These are phyloP conservation scores for Histomonas meleagridis DNA, from an alignment of 208 protist species.

Conservation along the genomic window DNA sequence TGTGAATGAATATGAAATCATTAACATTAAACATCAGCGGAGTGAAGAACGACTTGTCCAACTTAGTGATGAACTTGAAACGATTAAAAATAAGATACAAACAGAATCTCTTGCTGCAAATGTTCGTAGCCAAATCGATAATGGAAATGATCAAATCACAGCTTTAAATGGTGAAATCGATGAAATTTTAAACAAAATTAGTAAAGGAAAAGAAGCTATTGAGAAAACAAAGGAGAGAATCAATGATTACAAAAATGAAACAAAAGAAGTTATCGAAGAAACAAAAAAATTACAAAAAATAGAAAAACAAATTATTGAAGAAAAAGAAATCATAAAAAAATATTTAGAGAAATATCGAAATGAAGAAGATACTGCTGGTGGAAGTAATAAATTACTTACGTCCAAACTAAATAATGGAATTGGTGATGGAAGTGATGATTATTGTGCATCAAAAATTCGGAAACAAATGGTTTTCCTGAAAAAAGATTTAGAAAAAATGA, in stretches of 20 bases:
- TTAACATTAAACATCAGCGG: not conserved
- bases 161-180: not conserved
- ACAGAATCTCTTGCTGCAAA: slow-evolving; percentile 20
- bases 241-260: not conserved
- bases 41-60: not conserved
- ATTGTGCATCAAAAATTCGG: not conserved
- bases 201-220: not conserved
- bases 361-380: not conserved
- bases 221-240: not conserved
- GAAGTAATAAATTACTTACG: not conserved
- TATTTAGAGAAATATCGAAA: not conserved
- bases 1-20: slow-evolving; percentile 15
- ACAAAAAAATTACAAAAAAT: not conserved
- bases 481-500: not conserved
- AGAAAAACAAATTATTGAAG: not conserved
- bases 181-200: not conserved
- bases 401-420: not conserved
- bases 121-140: not conserved
- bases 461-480: not conserved
- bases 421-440: not conserved
- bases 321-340: not conserved
- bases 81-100: not conserved
- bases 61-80: slow-evolving; percentile 5
- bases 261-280: not conserved
- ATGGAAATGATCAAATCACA: not conserved